These are phyloP conservation scores for Candida koratica DNA, from an alignment of 805 yeast genomes.

Conservation along the genomic window DNA sequence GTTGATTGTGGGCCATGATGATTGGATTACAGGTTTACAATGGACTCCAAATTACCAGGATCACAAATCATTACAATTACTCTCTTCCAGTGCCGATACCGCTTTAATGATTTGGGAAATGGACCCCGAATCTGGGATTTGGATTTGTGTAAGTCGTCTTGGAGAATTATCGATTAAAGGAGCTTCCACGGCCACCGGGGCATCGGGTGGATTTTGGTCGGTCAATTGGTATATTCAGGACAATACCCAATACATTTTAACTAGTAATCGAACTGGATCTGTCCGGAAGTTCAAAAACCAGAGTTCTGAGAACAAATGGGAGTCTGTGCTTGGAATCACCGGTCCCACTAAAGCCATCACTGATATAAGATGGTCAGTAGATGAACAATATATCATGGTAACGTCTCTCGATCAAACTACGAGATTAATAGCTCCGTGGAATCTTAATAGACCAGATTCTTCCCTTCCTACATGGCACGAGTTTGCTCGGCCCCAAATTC, in stretches of 20 bases:
- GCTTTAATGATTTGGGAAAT: slow-evolving; percentile 93
- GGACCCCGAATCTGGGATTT: slow-evolving; percentile 78
- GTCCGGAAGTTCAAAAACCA: slow-evolving; percentile 69
- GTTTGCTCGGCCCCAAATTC: slow-evolving; percentile 95
- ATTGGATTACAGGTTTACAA: slow-evolving; percentile 82
- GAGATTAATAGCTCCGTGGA: slow-evolving; percentile 70
- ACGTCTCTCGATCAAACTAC: slow-evolving; percentile 95
- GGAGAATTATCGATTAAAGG: slow-evolving; percentile 96
- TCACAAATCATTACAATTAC: slow-evolving; percentile 45
- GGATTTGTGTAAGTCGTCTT: slow-evolving; percentile 76
- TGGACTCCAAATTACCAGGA: slow-evolving; percentile 60
- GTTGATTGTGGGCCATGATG: slow-evolving; percentile 95
- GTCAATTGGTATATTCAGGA: slow-evolving; percentile 60
- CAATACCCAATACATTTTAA: slow-evolving; percentile 47
- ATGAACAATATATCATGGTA: slow-evolving; percentile 63
- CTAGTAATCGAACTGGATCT: slow-evolving; percentile 91
- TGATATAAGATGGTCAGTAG: slow-evolving; percentile 70
- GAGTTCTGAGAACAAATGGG: slow-evolving; percentile 36
- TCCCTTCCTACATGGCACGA: slow-evolving; percentile 66
- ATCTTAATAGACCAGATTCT: slow-evolving; percentile 17
- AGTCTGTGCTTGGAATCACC: slow-evolving; percentile 54
- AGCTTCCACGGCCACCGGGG: slow-evolving; percentile 97
- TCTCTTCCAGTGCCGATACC: slow-evolving; percentile 91
- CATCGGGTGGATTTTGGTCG: slow-evolving; percentile 66
- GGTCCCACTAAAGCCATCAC: slow-evolving; percentile 77